A percentile compares a stretch with the other conserved stretches of the same genome.
Evolutionary conservation across 176 grass and related monocot species (phyloP).

Genomic region (Musa troglodytarum): DNA sequence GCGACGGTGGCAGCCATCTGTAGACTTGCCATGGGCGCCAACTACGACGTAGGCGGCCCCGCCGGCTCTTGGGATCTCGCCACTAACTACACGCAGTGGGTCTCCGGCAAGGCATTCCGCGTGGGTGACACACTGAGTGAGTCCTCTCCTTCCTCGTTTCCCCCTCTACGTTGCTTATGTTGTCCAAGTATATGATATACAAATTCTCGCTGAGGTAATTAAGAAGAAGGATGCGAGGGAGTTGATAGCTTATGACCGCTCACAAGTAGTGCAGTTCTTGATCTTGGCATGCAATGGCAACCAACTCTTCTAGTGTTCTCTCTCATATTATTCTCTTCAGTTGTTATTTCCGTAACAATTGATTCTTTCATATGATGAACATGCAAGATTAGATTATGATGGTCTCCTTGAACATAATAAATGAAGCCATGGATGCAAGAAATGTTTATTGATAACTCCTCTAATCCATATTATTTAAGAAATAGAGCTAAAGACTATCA

Average conservation of each 20-base stretch:
- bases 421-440: no score
- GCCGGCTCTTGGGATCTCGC: slow-evolving; percentile 56
- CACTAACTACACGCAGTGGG: slow-evolving; percentile 58
- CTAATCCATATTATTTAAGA: no score
- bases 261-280: neutral
- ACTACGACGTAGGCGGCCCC: slow-evolving; percentile 58
- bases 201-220: no score
- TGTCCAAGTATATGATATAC: neutral
- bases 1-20: neutral
- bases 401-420: no score
- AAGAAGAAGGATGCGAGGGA: no score
- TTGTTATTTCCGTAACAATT: neutral
- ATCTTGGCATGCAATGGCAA: neutral
- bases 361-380: neutral
- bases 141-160: neutral
- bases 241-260: no score
- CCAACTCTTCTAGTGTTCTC: neutral
- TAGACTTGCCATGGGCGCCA: slow-evolving; percentile 20
- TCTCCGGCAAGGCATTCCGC: slow-evolving; percentile 30
- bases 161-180: neutral
- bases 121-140: slow-evolving; percentile 54
- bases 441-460: no score
- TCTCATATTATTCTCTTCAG: neutral
- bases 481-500: no score
- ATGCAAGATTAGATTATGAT: no score